Conservation (phyloP, 192 early-diverging fungal species). For the Coemansia sp. region DNA sequence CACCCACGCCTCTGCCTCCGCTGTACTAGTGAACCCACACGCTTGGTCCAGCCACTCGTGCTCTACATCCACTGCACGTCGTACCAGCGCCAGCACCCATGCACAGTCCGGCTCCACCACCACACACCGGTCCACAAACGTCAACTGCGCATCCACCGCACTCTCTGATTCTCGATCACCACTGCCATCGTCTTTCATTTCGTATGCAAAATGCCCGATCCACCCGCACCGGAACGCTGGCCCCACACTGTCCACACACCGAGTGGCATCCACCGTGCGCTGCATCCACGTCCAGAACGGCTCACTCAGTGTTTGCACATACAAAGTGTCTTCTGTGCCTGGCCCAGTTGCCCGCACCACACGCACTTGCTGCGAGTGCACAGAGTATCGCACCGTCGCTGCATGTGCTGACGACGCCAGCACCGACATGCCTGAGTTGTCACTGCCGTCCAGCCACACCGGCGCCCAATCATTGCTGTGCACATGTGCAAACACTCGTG, state of each 20-base stretch:
- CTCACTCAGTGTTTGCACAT: not conserved
- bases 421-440: slow-evolving; percentile 21
- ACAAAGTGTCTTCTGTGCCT: not conserved
- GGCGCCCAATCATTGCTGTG: slow-evolving; percentile 35
- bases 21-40: slow-evolving; percentile 16
- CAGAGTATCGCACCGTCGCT: slow-evolving; percentile 36
- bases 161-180: not conserved
- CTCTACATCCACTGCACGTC: not conserved
- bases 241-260: slow-evolving; percentile 9
- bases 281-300: slow-evolving; percentile 74
- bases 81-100: slow-evolving; percentile 20
- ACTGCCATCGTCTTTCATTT: slow-evolving; percentile 77
- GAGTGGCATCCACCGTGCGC: slow-evolving; percentile 25
- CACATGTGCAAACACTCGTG: slow-evolving; percentile 1
- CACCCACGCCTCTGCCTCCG: not conserved
- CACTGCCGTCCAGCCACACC: slow-evolving; percentile 71
- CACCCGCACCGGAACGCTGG: slow-evolving; percentile 77
- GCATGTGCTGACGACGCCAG: slow-evolving; percentile 28
- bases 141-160: slow-evolving; percentile 73
- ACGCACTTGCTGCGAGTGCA: not conserved
- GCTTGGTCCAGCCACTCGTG: slow-evolving; percentile 7
- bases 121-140: slow-evolving; percentile 75
- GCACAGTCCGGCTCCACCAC: slow-evolving; percentile 35
- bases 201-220: slow-evolving; percentile 91
- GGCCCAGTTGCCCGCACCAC: not conserved